Evolutionary conservation across 345 rosid species (phyloP).

Genomic region (Jatropha curcas): DNA sequence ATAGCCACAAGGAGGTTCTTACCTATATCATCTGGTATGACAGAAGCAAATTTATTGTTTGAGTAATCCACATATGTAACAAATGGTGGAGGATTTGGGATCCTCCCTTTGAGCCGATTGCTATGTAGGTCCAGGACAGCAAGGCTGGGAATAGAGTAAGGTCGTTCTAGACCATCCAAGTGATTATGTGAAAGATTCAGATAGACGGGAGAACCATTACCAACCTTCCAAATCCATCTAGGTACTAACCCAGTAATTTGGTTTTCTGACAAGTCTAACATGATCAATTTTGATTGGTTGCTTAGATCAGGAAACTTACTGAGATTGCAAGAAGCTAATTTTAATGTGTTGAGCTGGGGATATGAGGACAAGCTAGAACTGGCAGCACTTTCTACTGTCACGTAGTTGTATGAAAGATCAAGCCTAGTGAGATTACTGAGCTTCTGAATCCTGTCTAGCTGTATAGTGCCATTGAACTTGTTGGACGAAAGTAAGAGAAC

Average conservation of each 20-base stretch:
- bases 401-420: conserved; percentile 42
- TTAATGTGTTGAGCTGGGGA: conserved; percentile 27
- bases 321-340: conserved; percentile 50
- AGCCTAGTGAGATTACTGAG: conserved; percentile 29
- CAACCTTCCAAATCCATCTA: conserved; percentile 39
- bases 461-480: conserved; percentile 41
- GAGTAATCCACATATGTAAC: conserved; percentile 36
- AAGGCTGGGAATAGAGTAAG: background rate
- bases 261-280: conserved; percentile 52
- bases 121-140: conserved; percentile 26
- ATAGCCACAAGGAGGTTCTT: background rate
- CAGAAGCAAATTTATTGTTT: conserved; percentile 24
- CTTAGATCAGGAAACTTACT: conserved; percentile 31
- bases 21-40: conserved; percentile 28
- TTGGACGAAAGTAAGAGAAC: conserved; percentile 43
- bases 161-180: conserved; percentile 18
- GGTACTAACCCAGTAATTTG: conserved; percentile 42
- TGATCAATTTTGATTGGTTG: background rate
- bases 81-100: conserved; percentile 11
- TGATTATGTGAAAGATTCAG: conserved; percentile 25
- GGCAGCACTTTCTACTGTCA: conserved; percentile 13
- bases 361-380: background rate
- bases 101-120: conserved; percentile 34
- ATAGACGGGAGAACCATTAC: background rate
- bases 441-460: conserved; percentile 19